A percentile compares a stretch with the other conserved stretches of the same genome.
Evolutionary conservation across 2,329 filamentous ascomycete genomes (phyloP).

Genomic region (Xylaria digitata): DNA sequence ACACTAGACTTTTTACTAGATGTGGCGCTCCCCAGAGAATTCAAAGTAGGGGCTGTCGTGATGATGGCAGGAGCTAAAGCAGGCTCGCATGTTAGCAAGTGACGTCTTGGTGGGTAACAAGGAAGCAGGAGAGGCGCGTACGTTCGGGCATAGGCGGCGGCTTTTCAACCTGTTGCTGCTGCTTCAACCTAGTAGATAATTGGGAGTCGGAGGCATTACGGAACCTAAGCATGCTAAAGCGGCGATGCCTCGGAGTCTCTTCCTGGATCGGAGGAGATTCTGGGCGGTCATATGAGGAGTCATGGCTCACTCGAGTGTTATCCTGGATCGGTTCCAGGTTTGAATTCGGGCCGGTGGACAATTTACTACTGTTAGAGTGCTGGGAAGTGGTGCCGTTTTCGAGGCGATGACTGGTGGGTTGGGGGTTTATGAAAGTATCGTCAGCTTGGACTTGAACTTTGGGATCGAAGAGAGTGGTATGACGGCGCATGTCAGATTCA

Average conservation of each 20-base stretch:
- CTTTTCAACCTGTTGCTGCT: slow-evolving; percentile 67
- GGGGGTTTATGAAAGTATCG: slow-evolving; percentile 41
- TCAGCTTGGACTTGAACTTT: slow-evolving; percentile 41
- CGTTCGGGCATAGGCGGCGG: slow-evolving; percentile 69
- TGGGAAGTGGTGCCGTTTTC: slow-evolving; percentile 33
- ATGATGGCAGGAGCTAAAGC: slow-evolving; percentile 78
- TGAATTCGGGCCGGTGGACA: slow-evolving; percentile 39
- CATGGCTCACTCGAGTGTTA: slow-evolving; percentile 43
- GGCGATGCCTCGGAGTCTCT: slow-evolving; percentile 66
- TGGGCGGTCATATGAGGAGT: slow-evolving; percentile 53
- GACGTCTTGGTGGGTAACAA: slow-evolving; percentile 13
- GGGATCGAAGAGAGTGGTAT: slow-evolving; percentile 55
- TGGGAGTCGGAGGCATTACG: slow-evolving; percentile 95
- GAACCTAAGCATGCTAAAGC: slow-evolving; percentile 80
- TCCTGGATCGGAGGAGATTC: slow-evolving; percentile 65
- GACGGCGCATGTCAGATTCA: slow-evolving; percentile 69
- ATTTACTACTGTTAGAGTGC: slow-evolving; percentile 39
- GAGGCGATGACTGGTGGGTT: slow-evolving; percentile 23
- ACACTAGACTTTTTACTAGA: slow-evolving; percentile 67
- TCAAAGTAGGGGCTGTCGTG: slow-evolving; percentile 86
- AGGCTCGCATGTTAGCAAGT: slow-evolving; percentile 42
- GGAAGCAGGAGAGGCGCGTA: slow-evolving; percentile 50
- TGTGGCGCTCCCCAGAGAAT: slow-evolving; percentile 58
- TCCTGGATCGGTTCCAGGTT: slow-evolving; percentile 17
- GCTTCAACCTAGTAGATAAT: slow-evolving; percentile 78